A percentile compares a stretch with the other conserved stretches of the same genome.
Conservation (phyloP, 768 basidiomycete genomes). For the Punctularia strigosozonata region DNA sequence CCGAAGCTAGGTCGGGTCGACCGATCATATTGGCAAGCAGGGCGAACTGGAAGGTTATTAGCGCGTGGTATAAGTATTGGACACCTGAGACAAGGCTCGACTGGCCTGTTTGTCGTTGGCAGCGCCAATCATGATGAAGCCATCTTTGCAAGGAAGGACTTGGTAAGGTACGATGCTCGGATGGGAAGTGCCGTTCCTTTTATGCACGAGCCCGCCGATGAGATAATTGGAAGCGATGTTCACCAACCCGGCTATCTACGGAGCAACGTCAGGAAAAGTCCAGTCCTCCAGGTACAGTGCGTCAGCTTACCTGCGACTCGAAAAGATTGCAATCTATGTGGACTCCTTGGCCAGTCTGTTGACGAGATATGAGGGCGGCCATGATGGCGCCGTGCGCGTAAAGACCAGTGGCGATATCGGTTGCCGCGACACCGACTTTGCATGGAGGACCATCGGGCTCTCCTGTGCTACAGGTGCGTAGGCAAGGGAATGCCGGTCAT, state of each 20-base stretch:
- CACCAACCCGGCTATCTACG: slow-evolving; percentile 79
- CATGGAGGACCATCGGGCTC: slow-evolving; percentile 77
- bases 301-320: slow-evolving; percentile 62
- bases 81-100: background rate
- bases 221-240: slow-evolving; percentile 94
- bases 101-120: slow-evolving; percentile 79
- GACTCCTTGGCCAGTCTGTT: slow-evolving; percentile 76
- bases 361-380: slow-evolving; percentile 75
- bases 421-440: slow-evolving; percentile 94
- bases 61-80: no score
- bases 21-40: slow-evolving; percentile 55
- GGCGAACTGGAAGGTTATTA: slow-evolving; percentile 41
- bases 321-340: slow-evolving; percentile 93
- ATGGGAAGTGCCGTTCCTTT: slow-evolving; percentile 85
- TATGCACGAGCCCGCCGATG: slow-evolving; percentile 72
- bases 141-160: slow-evolving; percentile 78
- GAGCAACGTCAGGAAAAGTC: background rate
- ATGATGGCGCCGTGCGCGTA: slow-evolving; percentile 91
- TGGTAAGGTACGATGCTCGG: slow-evolving; percentile 93
- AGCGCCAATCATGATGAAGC: slow-evolving; percentile 88
- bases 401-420: slow-evolving; percentile 79
- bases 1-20: slow-evolving; percentile 42
- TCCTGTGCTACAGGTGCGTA: slow-evolving; percentile 50
- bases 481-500: slow-evolving; percentile 6
- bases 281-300: background rate